These are phyloP conservation scores for Neopestalotiopsis rosae DNA, from an alignment of 2,329 filamentous ascomycete genomes.

Conservation along the genomic window DNA sequence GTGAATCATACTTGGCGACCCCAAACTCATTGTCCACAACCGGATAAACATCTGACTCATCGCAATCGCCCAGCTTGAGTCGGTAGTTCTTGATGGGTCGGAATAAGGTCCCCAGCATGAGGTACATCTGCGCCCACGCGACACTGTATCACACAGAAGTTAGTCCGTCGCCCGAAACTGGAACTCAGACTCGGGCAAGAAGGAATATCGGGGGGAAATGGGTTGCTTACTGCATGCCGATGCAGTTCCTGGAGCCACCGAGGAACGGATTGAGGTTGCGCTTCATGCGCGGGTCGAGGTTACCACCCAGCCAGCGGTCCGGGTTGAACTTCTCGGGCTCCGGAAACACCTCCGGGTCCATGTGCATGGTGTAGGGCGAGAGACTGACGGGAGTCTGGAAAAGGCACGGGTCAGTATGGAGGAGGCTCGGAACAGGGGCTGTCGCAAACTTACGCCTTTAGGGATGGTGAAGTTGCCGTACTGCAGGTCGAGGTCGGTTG, in stretches of 20 bases:
- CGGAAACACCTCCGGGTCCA: slow-evolving; percentile 17
- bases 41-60: slow-evolving; percentile 22
- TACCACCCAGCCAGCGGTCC: slow-evolving; percentile 17
- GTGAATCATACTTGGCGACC: slow-evolving; percentile 17
- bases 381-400: slow-evolving; percentile 18
- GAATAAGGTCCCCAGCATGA: slow-evolving; percentile 13
- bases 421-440: background rate
- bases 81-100: slow-evolving; percentile 10
- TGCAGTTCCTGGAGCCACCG: slow-evolving; percentile 17
- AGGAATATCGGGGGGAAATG: no score
- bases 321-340: slow-evolving; percentile 18
- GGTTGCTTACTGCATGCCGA: slow-evolving; percentile 18
- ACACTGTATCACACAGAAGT: background rate
- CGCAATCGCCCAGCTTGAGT: slow-evolving; percentile 13
- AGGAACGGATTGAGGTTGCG: slow-evolving; percentile 16
- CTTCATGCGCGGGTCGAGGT: slow-evolving; percentile 16
- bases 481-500: slow-evolving; percentile 13
- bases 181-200: no score
- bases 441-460: background rate
- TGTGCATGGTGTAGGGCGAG: slow-evolving; percentile 17
- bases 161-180: background rate
- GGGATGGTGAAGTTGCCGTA: slow-evolving; percentile 19
- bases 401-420: background rate
- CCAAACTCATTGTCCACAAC: slow-evolving; percentile 21
- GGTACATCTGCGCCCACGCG: slow-evolving; percentile 17